Conservation (phyloP, 495 filamentous ascomycete genomes). For the Penicillium cinerascens region DNA sequence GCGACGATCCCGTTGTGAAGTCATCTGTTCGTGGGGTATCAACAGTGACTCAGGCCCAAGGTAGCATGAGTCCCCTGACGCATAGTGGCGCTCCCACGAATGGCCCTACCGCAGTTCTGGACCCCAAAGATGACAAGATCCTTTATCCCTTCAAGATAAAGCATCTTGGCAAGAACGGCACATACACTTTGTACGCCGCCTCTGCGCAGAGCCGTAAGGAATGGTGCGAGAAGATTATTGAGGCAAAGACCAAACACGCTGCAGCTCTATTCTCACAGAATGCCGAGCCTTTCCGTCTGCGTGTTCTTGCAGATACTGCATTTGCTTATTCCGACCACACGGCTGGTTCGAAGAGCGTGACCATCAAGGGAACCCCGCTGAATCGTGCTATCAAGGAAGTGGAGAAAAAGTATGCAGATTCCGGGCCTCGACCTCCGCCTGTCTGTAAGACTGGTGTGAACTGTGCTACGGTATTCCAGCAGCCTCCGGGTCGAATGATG, state of each 20-base stretch:
- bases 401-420: constrained; percentile 64
- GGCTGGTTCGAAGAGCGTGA: constrained; percentile 49
- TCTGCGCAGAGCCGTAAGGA: constrained; percentile 69
- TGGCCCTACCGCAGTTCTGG: constrained; percentile 50
- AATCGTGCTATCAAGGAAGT: constrained; percentile 88
- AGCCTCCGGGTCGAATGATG: constrained; percentile 73
- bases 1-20: constrained; percentile 87
- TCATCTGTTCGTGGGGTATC: constrained; percentile 73
- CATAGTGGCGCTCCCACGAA: constrained; percentile 55
- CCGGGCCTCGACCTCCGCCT: constrained; percentile 63
- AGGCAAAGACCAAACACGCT: constrained; percentile 91
- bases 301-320: constrained; percentile 87
- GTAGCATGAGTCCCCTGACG: constrained; percentile 50
- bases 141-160: constrained; percentile 95
- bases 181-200: constrained; percentile 82
- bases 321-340: constrained; percentile 76
- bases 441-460: constrained; percentile 83
- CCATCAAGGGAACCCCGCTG: constrained; percentile 83
- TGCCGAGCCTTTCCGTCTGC: constrained; percentile 90
- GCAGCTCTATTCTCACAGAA: constrained; percentile 85
- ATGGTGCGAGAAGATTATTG: constrained; percentile 91
- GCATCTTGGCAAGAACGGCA: constrained; percentile 82
- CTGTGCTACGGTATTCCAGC: constrained; percentile 85
- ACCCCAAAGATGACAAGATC: constrained; percentile 70
- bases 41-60: constrained; percentile 50